Evolutionary conservation across 2,329 filamentous ascomycete genomes (phyloP).

Genomic region (Microcyclospora pomicola): DNA sequence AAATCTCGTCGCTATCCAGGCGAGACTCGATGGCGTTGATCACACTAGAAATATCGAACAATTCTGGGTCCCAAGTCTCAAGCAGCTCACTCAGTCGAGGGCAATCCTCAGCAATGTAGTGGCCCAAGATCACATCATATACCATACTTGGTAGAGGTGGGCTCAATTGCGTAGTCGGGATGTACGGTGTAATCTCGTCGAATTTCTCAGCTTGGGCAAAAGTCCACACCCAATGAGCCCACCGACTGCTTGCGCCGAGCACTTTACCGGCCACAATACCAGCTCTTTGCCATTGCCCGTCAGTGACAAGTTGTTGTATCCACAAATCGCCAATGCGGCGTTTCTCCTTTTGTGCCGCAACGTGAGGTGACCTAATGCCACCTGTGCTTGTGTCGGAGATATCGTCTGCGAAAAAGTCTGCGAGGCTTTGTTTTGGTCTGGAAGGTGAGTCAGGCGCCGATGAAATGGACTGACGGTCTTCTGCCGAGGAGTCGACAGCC

Average conservation of each 20-base stretch:
- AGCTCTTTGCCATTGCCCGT: constrained; percentile 61
- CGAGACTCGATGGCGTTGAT: constrained; percentile 70
- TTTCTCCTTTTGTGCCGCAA: constrained; percentile 72
- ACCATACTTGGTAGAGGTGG: constrained; percentile 68
- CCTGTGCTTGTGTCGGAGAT: constrained; percentile 45
- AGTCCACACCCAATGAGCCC: constrained; percentile 92
- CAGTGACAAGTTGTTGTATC: constrained; percentile 71
- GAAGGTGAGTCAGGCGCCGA: constrained; percentile 32
- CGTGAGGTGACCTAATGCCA: constrained; percentile 33
- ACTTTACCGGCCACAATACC: constrained; percentile 74
- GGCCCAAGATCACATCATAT: constrained; percentile 77
- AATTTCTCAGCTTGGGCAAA: constrained; percentile 79
- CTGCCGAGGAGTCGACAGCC: constrained; percentile 29
- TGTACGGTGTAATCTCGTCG: constrained; percentile 75
- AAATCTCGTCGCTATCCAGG: constrained; percentile 55
- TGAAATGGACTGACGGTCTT: constrained; percentile 23
- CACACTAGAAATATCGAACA: constrained; percentile 68
- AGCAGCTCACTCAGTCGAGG: constrained; percentile 63
- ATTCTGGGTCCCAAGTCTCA: constrained; percentile 67
- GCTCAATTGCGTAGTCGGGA: constrained; percentile 62
- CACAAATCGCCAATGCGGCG: constrained; percentile 82
- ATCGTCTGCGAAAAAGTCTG: constrained; percentile 43
- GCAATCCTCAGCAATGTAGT: constrained; percentile 73
- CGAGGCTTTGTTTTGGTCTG: constrained; percentile 22
- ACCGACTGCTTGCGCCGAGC: constrained; percentile 61